Conservation (phyloP, 2,329 filamentous ascomycete genomes). For the Aureobasidium melanogenum region DNA sequence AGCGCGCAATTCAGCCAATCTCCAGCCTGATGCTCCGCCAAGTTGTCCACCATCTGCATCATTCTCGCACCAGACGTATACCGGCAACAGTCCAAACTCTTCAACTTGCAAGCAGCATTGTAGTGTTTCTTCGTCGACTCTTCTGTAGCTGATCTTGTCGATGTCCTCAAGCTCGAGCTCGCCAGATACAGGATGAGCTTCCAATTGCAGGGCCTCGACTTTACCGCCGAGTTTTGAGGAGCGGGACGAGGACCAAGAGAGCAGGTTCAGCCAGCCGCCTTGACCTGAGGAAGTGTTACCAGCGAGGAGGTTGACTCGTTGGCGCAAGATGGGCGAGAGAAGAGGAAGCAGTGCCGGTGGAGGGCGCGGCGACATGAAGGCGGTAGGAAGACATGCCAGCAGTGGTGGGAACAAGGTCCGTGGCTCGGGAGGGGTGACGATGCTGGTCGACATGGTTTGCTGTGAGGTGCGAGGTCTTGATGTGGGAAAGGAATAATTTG, state of each 20-base stretch:
- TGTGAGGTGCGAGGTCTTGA: neutral
- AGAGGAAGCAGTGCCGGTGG: constrained; percentile 53
- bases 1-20: constrained; percentile 60
- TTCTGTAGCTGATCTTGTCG: constrained; percentile 52
- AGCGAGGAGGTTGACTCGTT: constrained; percentile 53
- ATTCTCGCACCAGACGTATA: constrained; percentile 60
- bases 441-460: constrained; percentile 20
- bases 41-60: constrained; percentile 47
- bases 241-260: constrained; percentile 57
- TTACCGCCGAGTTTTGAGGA: constrained; percentile 52
- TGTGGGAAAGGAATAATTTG: neutral
- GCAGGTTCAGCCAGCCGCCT: constrained; percentile 57
- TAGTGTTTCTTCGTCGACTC: constrained; percentile 67
- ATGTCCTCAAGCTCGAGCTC: constrained; percentile 69
- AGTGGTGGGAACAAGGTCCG: constrained; percentile 52
- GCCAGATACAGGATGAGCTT: constrained; percentile 73
- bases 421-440: constrained; percentile 47
- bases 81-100: constrained; percentile 54
- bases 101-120: constrained; percentile 56
- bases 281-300: constrained; percentile 35
- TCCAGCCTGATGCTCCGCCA: constrained; percentile 53
- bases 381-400: constrained; percentile 54
- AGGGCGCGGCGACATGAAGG: constrained; percentile 49
- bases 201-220: constrained; percentile 54
- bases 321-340: constrained; percentile 54